Conservation (phyloP, 345 rosid species). For the Ceriops zippeliana region DNA sequence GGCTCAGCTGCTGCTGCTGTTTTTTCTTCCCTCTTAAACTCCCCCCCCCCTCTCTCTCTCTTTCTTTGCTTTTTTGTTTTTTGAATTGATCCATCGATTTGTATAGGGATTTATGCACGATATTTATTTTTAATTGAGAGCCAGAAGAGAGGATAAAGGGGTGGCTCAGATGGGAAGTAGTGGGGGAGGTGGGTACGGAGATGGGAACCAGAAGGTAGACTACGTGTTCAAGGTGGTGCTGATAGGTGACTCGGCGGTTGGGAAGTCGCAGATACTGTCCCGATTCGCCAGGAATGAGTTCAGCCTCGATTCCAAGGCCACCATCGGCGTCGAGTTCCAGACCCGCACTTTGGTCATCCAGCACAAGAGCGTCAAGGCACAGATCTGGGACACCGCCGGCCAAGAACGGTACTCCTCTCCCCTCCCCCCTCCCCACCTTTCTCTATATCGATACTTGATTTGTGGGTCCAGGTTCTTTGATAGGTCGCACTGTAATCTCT, state of each 20-base stretch:
- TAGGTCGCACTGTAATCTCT: too few relatives aligned
- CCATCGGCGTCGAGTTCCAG: constrained; percentile 16
- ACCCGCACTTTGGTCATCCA: constrained; percentile 4
- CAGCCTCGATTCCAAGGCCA: constrained; percentile 14
- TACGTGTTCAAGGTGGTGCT: constrained; percentile 16
- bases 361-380: constrained; percentile 16
- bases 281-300: constrained; percentile 10
- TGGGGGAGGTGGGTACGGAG: constrained; percentile 8
- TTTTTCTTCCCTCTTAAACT: too few relatives aligned
- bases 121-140: neutral
- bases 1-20: too few relatives aligned
- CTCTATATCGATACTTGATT: neutral
- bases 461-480: too few relatives aligned
- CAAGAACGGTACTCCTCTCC: constrained; percentile 2
- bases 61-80: too few relatives aligned
- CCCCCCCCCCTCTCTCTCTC: too few relatives aligned
- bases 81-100: too few relatives aligned
- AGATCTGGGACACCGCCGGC: constrained; percentile 18
- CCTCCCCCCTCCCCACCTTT: too few relatives aligned
- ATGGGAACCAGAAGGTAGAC: constrained; percentile 1
- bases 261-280: constrained; percentile 12
- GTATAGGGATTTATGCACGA: too few relatives aligned
- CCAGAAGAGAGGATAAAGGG: neutral
- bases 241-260: constrained; percentile 15
- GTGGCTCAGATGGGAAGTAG: neutral